These are phyloP conservation scores for Melaleuca quinquenervia DNA, from an alignment of 345 rosid genomes.

Conservation along the genomic window DNA sequence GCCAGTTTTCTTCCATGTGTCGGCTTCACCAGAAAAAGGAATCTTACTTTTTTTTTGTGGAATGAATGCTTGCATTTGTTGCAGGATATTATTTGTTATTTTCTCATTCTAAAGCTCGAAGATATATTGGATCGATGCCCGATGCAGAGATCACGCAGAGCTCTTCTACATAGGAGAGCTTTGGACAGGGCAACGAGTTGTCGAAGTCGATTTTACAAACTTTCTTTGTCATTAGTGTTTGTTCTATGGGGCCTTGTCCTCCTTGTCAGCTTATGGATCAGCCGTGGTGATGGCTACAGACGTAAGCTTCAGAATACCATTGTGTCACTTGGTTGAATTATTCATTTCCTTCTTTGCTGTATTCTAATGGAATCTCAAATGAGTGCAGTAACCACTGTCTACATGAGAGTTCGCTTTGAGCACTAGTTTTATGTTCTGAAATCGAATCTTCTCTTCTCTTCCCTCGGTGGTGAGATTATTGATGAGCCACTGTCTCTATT, in stretches of 20 bases:
- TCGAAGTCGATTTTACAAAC: constrained; percentile 30
- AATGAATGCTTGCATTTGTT: neutral
- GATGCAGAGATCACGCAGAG: constrained; percentile 78
- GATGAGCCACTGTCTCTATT: neutral
- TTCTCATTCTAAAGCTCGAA: neutral
- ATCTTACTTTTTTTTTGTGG: neutral
- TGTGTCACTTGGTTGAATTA: neutral
- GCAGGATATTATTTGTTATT: neutral
- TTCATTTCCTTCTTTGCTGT: neutral
- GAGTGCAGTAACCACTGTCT: neutral
- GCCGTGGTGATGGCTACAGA: constrained; percentile 40
- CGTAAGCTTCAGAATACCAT: constrained; percentile 21
- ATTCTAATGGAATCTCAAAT: neutral
- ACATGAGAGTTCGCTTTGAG: neutral
- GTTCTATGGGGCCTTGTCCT: constrained; percentile 66
- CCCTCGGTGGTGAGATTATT: neutral
- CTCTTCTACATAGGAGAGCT: constrained; percentile 71
- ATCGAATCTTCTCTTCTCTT: neutral
- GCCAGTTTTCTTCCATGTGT: neutral
- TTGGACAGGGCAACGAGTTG: constrained; percentile 19
- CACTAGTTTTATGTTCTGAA: neutral
- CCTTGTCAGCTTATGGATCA: constrained; percentile 56
- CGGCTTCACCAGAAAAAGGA: neutral
- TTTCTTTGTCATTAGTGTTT: constrained; percentile 66
- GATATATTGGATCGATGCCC: constrained; percentile 40